Evolutionary conservation across 2,329 filamentous ascomycete species (phyloP).

Genomic region (Alternaria solani): DNA sequence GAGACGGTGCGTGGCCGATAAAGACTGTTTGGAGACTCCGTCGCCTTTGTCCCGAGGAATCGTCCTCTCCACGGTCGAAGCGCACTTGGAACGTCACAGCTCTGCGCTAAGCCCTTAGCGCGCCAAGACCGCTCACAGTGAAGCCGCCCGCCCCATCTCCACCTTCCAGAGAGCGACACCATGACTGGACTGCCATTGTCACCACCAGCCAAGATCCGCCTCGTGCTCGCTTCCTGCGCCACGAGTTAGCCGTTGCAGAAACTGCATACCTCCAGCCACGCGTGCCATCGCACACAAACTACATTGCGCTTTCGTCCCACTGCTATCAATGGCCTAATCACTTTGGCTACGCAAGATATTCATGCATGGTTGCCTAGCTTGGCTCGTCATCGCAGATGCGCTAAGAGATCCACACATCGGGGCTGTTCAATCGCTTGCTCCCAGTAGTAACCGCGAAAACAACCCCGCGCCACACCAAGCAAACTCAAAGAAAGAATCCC

Average conservation of each 20-base stretch:
- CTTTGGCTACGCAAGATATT: not conserved
- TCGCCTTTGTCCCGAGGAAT: slow-evolving; percentile 15
- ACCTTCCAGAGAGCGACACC: slow-evolving; percentile 17
- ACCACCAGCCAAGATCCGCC: not conserved
- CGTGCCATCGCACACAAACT: not conserved
- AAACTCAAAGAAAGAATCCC: not conserved
- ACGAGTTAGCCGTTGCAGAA: not conserved
- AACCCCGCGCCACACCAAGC: not conserved
- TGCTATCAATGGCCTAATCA: not conserved
- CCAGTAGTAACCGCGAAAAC: not conserved
- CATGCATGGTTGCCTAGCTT: not conserved
- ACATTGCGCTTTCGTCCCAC: not conserved
- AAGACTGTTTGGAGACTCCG: slow-evolving; percentile 15
- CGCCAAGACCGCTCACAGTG: slow-evolving; percentile 12
- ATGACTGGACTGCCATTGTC: slow-evolving; percentile 1
- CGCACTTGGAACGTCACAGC: slow-evolving; percentile 23
- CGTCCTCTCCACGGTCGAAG: slow-evolving; percentile 8
- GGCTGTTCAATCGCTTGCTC: not conserved
- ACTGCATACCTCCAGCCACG: not conserved
- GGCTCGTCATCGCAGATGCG: not conserved
- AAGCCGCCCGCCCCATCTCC: slow-evolving; percentile 12
- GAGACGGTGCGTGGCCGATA: slow-evolving; percentile 38
- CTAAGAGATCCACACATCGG: not conserved
- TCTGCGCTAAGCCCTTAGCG: slow-evolving; percentile 19
- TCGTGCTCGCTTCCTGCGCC: not conserved